Evolutionary conservation across 139 green algal genomes (phyloP).

Genomic region (Ettlia oleoabundans): DNA sequence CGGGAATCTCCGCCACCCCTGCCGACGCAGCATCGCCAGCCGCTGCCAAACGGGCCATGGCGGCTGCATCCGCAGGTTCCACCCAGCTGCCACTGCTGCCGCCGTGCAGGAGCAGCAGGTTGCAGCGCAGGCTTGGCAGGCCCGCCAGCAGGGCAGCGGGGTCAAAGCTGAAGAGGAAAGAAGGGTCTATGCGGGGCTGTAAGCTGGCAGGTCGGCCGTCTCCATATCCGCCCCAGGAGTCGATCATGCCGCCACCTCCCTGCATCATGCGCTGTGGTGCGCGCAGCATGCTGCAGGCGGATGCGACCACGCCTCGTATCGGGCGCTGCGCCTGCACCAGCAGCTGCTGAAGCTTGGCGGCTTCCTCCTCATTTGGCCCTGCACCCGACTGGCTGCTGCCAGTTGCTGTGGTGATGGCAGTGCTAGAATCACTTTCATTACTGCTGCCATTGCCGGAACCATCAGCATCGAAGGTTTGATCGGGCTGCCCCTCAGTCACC

Average conservation of each 20-base stretch:
- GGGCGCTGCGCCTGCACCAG: constrained; percentile 21
- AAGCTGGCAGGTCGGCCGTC: not conserved
- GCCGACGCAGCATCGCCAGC: constrained; percentile 9
- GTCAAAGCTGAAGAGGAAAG: constrained; percentile 41
- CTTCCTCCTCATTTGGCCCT: not conserved
- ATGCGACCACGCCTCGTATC: not conserved
- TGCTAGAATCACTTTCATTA: not conserved
- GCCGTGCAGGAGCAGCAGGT: constrained; percentile 38
- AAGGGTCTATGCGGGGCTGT: constrained; percentile 29
- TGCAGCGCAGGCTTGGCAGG: constrained; percentile 7
- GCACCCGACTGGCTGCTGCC: not conserved
- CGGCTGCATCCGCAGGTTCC: not conserved
- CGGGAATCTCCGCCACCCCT: not conserved
- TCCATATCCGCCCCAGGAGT: not conserved
- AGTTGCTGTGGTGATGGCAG: not conserved
- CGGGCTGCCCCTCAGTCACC: too few species aligned
- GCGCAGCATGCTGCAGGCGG: constrained; percentile 10
- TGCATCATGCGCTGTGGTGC: not conserved
- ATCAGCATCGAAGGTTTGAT: too few species aligned
- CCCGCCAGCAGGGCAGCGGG: constrained; percentile 2
- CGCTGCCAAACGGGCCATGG: not conserved
- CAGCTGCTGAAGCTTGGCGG: not conserved
- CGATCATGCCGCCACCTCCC: not conserved
- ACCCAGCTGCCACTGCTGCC: constrained; percentile 10
- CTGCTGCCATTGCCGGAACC: too few species aligned